These are phyloP conservation scores for Eimeria maxima DNA, from an alignment of 169 alveolate genomes.

Conservation along the genomic window DNA sequence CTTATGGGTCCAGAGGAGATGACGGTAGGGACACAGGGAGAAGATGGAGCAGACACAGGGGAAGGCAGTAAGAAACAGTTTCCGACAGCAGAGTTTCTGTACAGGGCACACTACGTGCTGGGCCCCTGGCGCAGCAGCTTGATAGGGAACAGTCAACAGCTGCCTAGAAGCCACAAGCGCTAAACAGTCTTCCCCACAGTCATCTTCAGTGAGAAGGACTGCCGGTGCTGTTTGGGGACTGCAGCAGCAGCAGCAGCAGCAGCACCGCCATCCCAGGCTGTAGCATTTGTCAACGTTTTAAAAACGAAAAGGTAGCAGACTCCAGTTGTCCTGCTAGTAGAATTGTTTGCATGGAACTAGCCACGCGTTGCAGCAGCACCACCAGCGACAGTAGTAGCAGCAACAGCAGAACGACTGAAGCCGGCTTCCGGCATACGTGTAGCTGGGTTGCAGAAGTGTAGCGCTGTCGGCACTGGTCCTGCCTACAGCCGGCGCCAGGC, in stretches of 20 bases:
- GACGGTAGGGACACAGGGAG: background rate
- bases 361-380: slow-evolving; percentile 1
- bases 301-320: background rate
- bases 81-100: slow-evolving; percentile 26
- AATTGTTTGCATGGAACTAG: background rate
- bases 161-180: background rate
- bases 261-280: background rate
- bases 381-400: slow-evolving; percentile 30
- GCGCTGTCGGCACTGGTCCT: background rate
- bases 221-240: background rate
- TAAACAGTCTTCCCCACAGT: background rate
- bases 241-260: slow-evolving; percentile 30
- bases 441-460: background rate
- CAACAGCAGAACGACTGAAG: background rate
- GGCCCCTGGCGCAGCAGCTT: slow-evolving; percentile 47
- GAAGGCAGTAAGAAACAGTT: background rate
- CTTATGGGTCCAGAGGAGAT: background rate
- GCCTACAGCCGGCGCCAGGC: too few relatives aligned
- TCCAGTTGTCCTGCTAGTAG: background rate
- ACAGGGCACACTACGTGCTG: slow-evolving; percentile 54
- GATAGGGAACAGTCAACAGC: background rate
- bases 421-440: background rate
- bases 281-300: background rate
- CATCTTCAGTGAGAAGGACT: background rate
- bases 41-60: background rate